Evolutionary conservation across 176 grass and related monocot species (phyloP).

Genomic region (Hsuehochloa calcarea): DNA sequence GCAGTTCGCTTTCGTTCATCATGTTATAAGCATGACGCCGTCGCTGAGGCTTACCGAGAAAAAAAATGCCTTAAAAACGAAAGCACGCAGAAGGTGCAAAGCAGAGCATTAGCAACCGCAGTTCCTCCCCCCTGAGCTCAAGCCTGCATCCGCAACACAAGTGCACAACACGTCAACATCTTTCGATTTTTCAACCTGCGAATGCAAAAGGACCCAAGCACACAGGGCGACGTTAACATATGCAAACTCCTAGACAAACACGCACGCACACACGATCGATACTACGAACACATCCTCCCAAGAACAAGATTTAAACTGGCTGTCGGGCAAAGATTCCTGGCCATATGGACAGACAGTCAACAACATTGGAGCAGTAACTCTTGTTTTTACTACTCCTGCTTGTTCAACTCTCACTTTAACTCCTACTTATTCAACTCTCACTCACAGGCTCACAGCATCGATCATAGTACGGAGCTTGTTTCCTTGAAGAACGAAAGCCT

Average conservation of each 20-base stretch:
- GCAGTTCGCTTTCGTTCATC: no score
- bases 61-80: no score
- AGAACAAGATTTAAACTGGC: slow-evolving; percentile 9
- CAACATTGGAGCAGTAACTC: neutral
- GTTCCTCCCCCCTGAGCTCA: neutral
- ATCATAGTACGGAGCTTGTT: neutral
- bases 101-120: neutral
- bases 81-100: no score
- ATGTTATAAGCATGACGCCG: no score
- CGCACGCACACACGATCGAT: neutral
- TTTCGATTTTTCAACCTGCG: neutral
- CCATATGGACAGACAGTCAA: neutral
- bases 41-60: no score
- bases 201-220: neutral
- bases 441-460: neutral
- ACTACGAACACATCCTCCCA: slow-evolving; percentile 7
- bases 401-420: neutral
- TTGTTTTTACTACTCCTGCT: neutral
- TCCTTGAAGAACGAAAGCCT: neutral
- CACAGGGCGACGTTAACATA: neutral
- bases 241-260: neutral
- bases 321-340: slow-evolving; percentile 25
- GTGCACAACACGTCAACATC: neutral
- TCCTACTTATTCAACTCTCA: neutral
- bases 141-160: neutral